Conservation (phyloP, 108 stramenopile species). For the Cyclotella choctawhatcheeana region DNA sequence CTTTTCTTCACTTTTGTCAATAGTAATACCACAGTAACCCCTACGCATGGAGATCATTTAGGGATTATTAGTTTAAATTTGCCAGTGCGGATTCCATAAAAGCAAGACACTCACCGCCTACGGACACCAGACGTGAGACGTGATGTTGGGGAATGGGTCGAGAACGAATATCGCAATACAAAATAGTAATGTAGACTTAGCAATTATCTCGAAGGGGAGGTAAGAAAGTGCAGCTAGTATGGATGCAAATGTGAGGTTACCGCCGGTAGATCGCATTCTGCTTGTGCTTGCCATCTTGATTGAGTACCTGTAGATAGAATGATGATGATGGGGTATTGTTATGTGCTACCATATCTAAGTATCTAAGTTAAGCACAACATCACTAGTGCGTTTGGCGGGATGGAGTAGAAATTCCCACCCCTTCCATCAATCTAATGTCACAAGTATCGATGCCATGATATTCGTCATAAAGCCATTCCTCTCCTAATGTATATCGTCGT, state of each 20-base stretch:
- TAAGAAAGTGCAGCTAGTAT: constrained; percentile 57
- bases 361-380: too few species aligned
- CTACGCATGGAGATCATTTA: not conserved
- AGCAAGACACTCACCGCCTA: constrained; percentile 7
- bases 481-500: too few species aligned
- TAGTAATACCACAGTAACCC: not conserved
- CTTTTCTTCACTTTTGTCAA: not conserved
- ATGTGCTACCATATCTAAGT: too few species aligned
- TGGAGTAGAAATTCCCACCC: too few species aligned
- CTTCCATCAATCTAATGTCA: too few species aligned
- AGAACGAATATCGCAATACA: constrained; percentile 56
- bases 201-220: constrained; percentile 65
- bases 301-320: not conserved
- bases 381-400: too few species aligned
- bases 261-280: constrained; percentile 24
- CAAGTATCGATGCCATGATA: too few species aligned
- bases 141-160: constrained; percentile 63
- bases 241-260: constrained; percentile 50
- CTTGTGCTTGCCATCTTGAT: constrained; percentile 16
- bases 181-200: constrained; percentile 55
- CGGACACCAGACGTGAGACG: constrained; percentile 9
- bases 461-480: too few species aligned
- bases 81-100: not conserved
- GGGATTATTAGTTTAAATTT: not conserved
- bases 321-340: not conserved